Conservation (phyloP, 2,329 filamentous ascomycete genomes). For the Pseudodiploospora longispora region DNA sequence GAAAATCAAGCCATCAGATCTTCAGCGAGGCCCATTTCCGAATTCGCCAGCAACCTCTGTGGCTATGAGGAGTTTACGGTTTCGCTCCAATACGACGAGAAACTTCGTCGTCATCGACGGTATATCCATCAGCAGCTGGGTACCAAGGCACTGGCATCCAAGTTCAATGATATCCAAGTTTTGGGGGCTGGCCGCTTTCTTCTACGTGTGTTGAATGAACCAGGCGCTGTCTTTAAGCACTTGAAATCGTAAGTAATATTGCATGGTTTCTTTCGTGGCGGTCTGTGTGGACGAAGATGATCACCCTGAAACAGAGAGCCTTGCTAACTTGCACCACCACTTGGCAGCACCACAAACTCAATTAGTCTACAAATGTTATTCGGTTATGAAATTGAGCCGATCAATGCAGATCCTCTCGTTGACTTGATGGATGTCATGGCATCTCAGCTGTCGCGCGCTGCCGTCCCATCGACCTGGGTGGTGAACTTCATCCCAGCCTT, state of each 20-base stretch:
- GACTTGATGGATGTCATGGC: not conserved
- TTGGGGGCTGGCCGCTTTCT: not conserved
- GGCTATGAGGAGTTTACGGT: not conserved
- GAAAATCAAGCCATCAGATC: constrained; percentile 22
- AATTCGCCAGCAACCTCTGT: not conserved
- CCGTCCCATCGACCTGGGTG: not conserved
- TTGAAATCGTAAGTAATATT: not conserved
- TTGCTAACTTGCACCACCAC: not conserved
- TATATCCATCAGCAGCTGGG: not conserved
- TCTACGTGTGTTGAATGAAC: not conserved
- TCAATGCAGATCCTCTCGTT: not conserved
- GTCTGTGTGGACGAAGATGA: not conserved
- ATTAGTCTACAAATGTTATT: not conserved
- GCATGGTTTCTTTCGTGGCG: not conserved
- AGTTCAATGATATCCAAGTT: constrained; percentile 12
- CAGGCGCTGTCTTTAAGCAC: not conserved
- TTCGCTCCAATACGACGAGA: not conserved
- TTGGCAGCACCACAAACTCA: not conserved
- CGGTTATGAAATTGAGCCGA: not conserved
- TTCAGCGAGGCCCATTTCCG: not conserved
- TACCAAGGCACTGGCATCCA: not conserved
- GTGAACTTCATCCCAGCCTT: not conserved
- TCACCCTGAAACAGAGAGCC: not conserved
- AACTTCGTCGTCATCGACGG: not conserved
- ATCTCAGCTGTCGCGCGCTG: not conserved